Base-by-base conservation (phyloP, 2,329 filamentous ascomycete species). In the Aspergillus luchuensis region DNA sequence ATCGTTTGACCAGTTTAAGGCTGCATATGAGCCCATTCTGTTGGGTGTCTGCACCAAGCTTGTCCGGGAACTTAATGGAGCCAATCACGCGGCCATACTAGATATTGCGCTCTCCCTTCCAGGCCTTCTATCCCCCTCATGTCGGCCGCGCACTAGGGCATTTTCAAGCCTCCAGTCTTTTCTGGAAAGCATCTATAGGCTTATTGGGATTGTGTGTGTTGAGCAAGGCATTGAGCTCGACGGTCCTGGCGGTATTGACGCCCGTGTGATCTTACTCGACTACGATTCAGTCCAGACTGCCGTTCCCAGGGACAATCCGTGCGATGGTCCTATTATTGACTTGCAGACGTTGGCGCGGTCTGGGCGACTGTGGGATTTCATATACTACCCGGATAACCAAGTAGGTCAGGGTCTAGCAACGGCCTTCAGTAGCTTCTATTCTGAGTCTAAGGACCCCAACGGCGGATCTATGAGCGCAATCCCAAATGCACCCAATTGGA, bases 181-280 rank as follows among this genome's bases (percentile, higher is more conserved):
- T 5, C 78, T 97, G 21, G 90, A 90, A 2, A 85, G 85, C 25
- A 73, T 96, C 23, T 98, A 98, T 81, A 87, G 88, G 69, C 83
- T 97, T 53, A 80, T 95, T 58, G 89, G 89, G 36, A 79, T 88
- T 49, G 81, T 91, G n/a, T 91, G 89, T 63, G 85, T 88, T 11
- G 82, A 87, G 65, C 80, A 85, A 51, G 80, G 79, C 79, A 78
- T 89, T 74, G 78, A 91, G 75, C 73, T 91, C 76, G 81, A 85
- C 79, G 85, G 86, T 38, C 83, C 86, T 0, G 87, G 87, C 49
- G 89, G 91, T 23, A 85, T 97, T 15, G 92, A 97, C 76, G 83
- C 86, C 1, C 86, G 92, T 4, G 79, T 97, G 15, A 71, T 97
- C 28, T 82, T 96, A 33, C 78, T 97, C 41, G 87, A 92, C 63